Conservation (phyloP, 2,329 filamentous ascomycete species). For the Clonostachys sp. region DNA sequence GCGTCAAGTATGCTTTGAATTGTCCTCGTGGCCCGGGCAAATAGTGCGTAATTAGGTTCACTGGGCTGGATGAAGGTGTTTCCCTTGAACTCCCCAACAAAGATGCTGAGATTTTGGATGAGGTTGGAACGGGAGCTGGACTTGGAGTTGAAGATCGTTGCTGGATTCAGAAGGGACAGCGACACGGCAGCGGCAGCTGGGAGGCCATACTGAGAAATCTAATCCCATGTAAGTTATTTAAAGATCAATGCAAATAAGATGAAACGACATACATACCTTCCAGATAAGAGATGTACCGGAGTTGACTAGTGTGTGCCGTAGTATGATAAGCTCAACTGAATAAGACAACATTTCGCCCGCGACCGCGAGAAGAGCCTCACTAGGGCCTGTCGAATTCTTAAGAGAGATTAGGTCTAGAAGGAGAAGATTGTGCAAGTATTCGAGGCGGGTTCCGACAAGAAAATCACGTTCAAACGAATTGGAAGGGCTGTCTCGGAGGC, state of each 20-base stretch:
- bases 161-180: slow-evolving; percentile 5
- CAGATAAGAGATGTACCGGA: neutral
- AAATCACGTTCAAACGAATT: neutral
- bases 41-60: slow-evolving; percentile 11
- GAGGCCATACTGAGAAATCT: slow-evolving; percentile 10
- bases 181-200: slow-evolving; percentile 9
- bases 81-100: slow-evolving; percentile 9
- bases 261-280: neutral
- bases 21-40: slow-evolving; percentile 8
- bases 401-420: neutral
- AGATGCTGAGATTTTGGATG: slow-evolving; percentile 9
- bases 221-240: neutral
- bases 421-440: neutral
- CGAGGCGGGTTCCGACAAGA: neutral
- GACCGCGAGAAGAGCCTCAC: neutral
- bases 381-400: neutral
- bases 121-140: neutral
- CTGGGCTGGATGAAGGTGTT: slow-evolving; percentile 7
- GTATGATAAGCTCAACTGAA: neutral
- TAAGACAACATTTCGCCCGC: neutral
- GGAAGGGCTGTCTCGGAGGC: neutral
- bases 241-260: neutral
- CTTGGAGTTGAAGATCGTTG: no score
- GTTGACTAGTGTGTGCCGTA: neutral
- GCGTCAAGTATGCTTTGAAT: slow-evolving; percentile 21